Percentiles rank a stretch among this genome's conserved stretches.
phyloP scores from a whole-genome alignment of 148 eudicot genomes.

The Rhododendron williamsianum region DNA sequence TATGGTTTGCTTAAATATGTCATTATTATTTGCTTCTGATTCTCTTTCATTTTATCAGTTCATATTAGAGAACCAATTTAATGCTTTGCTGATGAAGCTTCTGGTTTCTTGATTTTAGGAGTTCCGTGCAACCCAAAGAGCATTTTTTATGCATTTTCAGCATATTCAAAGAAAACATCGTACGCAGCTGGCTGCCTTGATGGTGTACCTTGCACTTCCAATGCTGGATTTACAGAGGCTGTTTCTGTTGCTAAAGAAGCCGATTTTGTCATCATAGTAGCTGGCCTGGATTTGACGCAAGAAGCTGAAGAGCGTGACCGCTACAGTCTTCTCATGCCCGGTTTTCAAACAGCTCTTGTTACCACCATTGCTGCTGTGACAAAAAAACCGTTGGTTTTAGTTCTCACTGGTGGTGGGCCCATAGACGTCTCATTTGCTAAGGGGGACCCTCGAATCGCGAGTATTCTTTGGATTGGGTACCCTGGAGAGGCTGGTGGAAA shows the following conservation, averaged over 20 bases:
- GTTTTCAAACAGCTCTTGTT: constrained; percentile 76
- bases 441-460: constrained; percentile 50
- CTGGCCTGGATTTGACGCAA: constrained; percentile 86
- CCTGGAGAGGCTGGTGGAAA: constrained; percentile 92
- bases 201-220: constrained; percentile 61
- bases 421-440: constrained; percentile 76
- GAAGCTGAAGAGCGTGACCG: constrained; percentile 92
- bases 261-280: constrained; percentile 71
- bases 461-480: constrained; percentile 94
- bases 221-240: constrained; percentile 51
- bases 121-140: constrained; percentile 58
- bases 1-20: neutral
- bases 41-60: neutral
- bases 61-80: neutral
- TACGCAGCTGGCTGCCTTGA: constrained; percentile 63
- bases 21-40: neutral
- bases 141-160: constrained; percentile 52
- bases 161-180: constrained; percentile 38
- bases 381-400: constrained; percentile 60
- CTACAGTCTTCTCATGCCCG: constrained; percentile 85
- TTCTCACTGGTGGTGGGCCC: constrained; percentile 95
- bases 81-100: neutral
- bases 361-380: constrained; percentile 54
- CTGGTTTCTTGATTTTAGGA: constrained; percentile 36
- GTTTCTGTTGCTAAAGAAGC: constrained; percentile 52